These are phyloP conservation scores for Penicillium argentinense DNA, from an alignment of 495 filamentous ascomycete genomes.

Conservation along the genomic window DNA sequence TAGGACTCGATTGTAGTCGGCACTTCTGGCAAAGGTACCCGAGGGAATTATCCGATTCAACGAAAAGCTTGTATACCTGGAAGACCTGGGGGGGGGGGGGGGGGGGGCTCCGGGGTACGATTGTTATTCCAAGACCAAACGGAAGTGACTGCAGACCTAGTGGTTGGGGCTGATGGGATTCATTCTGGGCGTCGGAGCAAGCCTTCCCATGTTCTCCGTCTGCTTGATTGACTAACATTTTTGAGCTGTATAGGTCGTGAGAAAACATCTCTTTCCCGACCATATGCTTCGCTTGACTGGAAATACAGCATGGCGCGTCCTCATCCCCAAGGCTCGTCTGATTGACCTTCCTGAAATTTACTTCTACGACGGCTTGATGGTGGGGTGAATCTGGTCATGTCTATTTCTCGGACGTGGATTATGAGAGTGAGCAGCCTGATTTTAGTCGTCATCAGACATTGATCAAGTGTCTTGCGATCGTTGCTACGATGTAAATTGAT, in stretches of 20 bases:
- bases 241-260: constrained; percentile 5
- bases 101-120: too few relatives aligned
- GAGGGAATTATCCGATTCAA: constrained; percentile 35
- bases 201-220: background rate
- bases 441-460: too few relatives aligned
- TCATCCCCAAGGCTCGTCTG: constrained; percentile 26
- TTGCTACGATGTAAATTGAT: too few relatives aligned
- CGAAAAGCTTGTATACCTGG: constrained; percentile 36
- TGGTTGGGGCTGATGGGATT: constrained; percentile 54
- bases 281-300: constrained; percentile 40
- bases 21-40: constrained; percentile 37
- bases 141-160: constrained; percentile 40
- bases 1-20: constrained; percentile 41
- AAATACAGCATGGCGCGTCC: constrained; percentile 39
- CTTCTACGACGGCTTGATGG: constrained; percentile 46
- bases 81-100: constrained; percentile 25
- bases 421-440: constrained; percentile 19
- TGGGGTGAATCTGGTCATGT: constrained; percentile 43
- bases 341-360: constrained; percentile 34
- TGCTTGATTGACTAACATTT: too few relatives aligned
- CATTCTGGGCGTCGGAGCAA: constrained; percentile 50
- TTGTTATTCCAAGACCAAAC: constrained; percentile 36
- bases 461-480: too few relatives aligned
- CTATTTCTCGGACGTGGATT: constrained; percentile 44
- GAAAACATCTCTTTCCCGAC: constrained; percentile 22